Evolutionary conservation across 441 rosid genomes (phyloP).

Genomic region (Metrosideros polymorpha): DNA sequence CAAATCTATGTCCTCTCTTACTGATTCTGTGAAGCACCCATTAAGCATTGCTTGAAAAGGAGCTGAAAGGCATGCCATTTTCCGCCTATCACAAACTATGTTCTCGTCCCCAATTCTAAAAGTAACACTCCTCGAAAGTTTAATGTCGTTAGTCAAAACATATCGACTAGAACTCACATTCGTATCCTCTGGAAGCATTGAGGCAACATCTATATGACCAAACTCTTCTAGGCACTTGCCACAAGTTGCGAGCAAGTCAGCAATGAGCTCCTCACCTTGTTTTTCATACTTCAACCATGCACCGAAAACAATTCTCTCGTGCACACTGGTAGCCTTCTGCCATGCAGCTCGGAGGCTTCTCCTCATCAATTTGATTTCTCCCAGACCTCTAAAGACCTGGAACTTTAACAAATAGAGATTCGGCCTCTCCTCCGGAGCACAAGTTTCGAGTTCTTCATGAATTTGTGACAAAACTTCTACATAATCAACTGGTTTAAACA

Average conservation of each 20-base stretch:
- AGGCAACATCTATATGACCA: conserved; percentile 57
- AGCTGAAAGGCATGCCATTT: conserved; percentile 71
- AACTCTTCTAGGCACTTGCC: conserved; percentile 68
- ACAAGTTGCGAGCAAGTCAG: conserved; percentile 77
- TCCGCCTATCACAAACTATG: conserved; percentile 73
- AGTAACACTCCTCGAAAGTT: conserved; percentile 35
- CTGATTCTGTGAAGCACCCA: conserved; percentile 80
- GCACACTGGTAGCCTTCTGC: conserved; percentile 71
- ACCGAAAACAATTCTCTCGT: conserved; percentile 85
- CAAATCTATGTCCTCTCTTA: conserved; percentile 68
- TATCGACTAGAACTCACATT: conserved; percentile 25
- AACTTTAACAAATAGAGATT: conserved; percentile 67
- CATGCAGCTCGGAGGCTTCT: conserved; percentile 92
- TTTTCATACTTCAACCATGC: conserved; percentile 90
- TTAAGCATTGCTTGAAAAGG: conserved; percentile 91
- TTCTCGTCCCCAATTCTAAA: conserved; percentile 73
- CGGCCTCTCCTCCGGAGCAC: conserved; percentile 55
- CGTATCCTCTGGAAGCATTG: conserved; percentile 30
- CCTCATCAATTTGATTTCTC: conserved; percentile 77
- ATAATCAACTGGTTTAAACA: conserved; percentile 78
- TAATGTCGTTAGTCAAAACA: conserved; percentile 15
- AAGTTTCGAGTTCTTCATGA: conserved; percentile 94
- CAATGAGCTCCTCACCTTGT: conserved; percentile 79
- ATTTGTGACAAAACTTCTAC: conserved; percentile 96
- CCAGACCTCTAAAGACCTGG: conserved; percentile 90